A percentile compares a stretch with the other conserved stretches of the same genome.
Conservation (phyloP, 768 basidiomycete genomes). For the Leccinum boreale region DNA sequence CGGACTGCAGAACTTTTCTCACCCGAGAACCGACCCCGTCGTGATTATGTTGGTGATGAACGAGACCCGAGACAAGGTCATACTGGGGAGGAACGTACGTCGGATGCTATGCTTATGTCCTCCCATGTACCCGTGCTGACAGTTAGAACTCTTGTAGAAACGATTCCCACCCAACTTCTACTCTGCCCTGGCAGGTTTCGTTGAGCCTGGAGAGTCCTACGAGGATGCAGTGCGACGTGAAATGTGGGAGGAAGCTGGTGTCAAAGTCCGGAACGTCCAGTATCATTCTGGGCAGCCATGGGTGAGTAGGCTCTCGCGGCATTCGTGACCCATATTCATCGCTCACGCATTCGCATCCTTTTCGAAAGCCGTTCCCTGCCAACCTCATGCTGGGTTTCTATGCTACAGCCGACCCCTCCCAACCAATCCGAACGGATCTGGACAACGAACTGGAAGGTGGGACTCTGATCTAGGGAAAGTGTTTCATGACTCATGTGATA, state of each 20-base stretch:
- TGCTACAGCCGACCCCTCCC: slow-evolving; percentile 67
- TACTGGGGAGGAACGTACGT: slow-evolving; percentile 83
- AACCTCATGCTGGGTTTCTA: slow-evolving; percentile 91
- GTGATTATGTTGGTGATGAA: slow-evolving; percentile 90
- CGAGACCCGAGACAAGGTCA: slow-evolving; percentile 73
- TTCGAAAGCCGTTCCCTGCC: slow-evolving; percentile 77
- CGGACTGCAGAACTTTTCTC: slow-evolving; percentile 83
- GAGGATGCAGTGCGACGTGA: slow-evolving; percentile 93
- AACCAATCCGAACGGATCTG: slow-evolving; percentile 78
- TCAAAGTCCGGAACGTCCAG: slow-evolving; percentile 76
- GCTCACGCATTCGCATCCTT: not conserved
- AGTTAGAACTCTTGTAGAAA: slow-evolving; percentile 38
- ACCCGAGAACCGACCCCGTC: slow-evolving; percentile 82
- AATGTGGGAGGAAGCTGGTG: slow-evolving; percentile 94
- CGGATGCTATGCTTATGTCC: not conserved
- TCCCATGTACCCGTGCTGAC: not conserved
- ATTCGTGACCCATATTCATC: not conserved
- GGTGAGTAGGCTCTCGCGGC: slow-evolving; percentile 41
- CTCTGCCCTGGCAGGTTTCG: slow-evolving; percentile 90
- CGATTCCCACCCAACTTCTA: slow-evolving; percentile 71
- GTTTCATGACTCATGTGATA: not conserved
- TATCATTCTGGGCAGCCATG: slow-evolving; percentile 90
- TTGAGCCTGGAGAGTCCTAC: slow-evolving; percentile 91
- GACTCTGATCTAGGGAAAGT: not conserved
- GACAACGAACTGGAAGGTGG: slow-evolving; percentile 94